Evolutionary conservation across 306 rosid species (phyloP), one percentile per base, ranked within the genome.

Genomic region (Delonix regia): DNA sequence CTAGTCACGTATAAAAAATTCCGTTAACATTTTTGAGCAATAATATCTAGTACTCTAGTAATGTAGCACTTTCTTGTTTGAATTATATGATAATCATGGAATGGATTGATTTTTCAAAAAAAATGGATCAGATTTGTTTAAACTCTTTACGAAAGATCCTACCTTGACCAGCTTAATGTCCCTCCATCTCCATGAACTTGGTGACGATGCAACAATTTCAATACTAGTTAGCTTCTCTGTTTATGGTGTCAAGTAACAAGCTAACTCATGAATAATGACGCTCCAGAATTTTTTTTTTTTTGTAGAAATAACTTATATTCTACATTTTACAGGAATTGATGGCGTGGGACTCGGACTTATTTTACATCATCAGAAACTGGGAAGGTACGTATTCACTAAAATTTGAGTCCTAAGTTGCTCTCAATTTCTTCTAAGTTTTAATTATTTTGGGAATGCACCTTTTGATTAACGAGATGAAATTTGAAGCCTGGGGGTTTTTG

Each of bases 311-410:
- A 69, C 47, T 51, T 34, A 12, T 56, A 62, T 69, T 73, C 51
- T 66, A 49, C 24, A 51, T 55, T 59, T 55, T 55, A 69, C 86
- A 95, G 99, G 99, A 24, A 79, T 92, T 79, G 95, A 90, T 80
- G 97, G 97, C 30, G 81, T 87, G 65, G 97, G 99, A 68, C 91
- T 95, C 69, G 99, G 96, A 81, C 95, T 95, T 59, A 74, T 81
- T 69, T 87, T 39, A 65, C 90, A 95, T 83, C 97, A 92, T 70
- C 82, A 74, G 36, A 86, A 80, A 64, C 84, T 95, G 18, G 97
- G 89, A 74, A 88, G 88, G 99, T 94, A 83, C 28, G 88, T 63
- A 59, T 63, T 76, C 38, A 69, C 79, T 62, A 21, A 63, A 41
- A 48, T 51, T 30, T 42, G 6, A n/a, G 18, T 45, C 63, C 61